phyloP scores from a whole-genome alignment of 2,329 filamentous ascomycete species.

The Dichotomopilus funicola region DNA sequence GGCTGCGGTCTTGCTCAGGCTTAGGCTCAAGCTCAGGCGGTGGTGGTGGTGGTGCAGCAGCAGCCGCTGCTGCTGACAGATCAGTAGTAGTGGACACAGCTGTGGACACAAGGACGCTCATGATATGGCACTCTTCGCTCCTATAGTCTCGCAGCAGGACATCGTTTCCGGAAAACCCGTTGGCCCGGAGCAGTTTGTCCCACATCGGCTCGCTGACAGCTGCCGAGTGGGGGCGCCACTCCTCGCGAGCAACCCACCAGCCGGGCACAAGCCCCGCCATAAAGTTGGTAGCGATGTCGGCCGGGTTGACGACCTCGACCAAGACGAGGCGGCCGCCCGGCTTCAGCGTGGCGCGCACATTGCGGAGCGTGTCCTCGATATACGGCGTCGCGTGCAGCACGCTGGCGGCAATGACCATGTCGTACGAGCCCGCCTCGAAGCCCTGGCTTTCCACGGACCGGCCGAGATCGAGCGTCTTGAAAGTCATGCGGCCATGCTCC shows the following conservation, averaged over 20 bases:
- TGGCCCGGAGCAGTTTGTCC: neutral
- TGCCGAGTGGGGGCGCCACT: neutral
- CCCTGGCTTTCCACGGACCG: slow-evolving; percentile 26
- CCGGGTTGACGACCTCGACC: slow-evolving; percentile 1
- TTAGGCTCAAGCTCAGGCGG: neutral
- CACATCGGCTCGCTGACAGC: neutral
- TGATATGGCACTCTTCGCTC: neutral
- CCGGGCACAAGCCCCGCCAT: slow-evolving; percentile 16
- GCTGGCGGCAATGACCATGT: slow-evolving; percentile 32
- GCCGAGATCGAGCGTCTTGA: slow-evolving; percentile 27
- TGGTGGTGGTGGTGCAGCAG: neutral
- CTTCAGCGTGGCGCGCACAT: slow-evolving; percentile 29
- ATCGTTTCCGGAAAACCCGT: slow-evolving; percentile 12
- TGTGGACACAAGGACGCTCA: slow-evolving; percentile 2
- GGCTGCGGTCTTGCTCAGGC: neutral
- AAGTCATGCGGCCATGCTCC: slow-evolving; percentile 23
- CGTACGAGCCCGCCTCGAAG: slow-evolving; percentile 25
- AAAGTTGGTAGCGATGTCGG: neutral
- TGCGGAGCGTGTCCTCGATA: slow-evolving; percentile 24
- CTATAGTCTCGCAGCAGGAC: neutral
- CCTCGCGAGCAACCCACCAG: slow-evolving; percentile 30
- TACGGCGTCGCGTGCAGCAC: slow-evolving; percentile 31
- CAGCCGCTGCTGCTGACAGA: neutral
- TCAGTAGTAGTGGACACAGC: neutral
- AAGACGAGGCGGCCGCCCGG: slow-evolving; percentile 34